Conservation (phyloP, 208 protist genomes). For the Trypanosoma grayi region DNA sequence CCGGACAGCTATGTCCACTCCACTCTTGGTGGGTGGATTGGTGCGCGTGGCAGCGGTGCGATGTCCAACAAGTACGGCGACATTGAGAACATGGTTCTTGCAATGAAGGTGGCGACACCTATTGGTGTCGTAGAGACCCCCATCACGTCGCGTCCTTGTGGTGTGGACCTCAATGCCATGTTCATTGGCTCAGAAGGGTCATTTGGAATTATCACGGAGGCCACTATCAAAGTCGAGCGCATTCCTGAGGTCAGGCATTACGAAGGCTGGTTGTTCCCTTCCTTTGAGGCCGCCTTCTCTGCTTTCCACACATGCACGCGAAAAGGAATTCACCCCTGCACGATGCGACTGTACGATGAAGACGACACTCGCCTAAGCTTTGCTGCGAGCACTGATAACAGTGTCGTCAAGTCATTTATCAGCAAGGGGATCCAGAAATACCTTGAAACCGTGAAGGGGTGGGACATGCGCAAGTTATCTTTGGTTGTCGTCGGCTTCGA, state of each 20-base stretch:
- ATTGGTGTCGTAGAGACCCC: slow-evolving; percentile 87
- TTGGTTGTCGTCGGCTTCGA: slow-evolving; percentile 88
- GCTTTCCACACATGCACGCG: slow-evolving; percentile 81
- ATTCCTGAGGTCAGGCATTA: slow-evolving; percentile 83
- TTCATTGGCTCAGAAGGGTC: slow-evolving; percentile 92
- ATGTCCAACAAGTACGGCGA: slow-evolving; percentile 96
- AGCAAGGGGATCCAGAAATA: slow-evolving; percentile 68
- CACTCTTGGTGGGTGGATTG: slow-evolving; percentile 94
- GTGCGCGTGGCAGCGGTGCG: slow-evolving; percentile 92
- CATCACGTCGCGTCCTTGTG: slow-evolving; percentile 72
- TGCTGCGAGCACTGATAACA: slow-evolving; percentile 75
- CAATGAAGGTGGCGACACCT: slow-evolving; percentile 91
- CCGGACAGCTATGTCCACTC: slow-evolving; percentile 94
- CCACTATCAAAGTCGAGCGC: slow-evolving; percentile 85
- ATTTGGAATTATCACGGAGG: slow-evolving; percentile 94
- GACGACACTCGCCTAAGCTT: slow-evolving; percentile 89
- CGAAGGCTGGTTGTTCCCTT: slow-evolving; percentile 89
- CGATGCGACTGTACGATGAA: slow-evolving; percentile 91
- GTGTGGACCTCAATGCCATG: slow-evolving; percentile 90
- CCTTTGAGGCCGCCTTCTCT: slow-evolving; percentile 80
- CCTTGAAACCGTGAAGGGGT: slow-evolving; percentile 53
- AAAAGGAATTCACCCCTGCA: slow-evolving; percentile 81
- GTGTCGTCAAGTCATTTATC: slow-evolving; percentile 46
- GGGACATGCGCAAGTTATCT: slow-evolving; percentile 71
- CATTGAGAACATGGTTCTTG: slow-evolving; percentile 92